Evolutionary conservation across 2,329 filamentous ascomycete genomes (phyloP), one percentile per base, ranked within the genome.

Genomic region (Ophiosphaerella narmari): DNA sequence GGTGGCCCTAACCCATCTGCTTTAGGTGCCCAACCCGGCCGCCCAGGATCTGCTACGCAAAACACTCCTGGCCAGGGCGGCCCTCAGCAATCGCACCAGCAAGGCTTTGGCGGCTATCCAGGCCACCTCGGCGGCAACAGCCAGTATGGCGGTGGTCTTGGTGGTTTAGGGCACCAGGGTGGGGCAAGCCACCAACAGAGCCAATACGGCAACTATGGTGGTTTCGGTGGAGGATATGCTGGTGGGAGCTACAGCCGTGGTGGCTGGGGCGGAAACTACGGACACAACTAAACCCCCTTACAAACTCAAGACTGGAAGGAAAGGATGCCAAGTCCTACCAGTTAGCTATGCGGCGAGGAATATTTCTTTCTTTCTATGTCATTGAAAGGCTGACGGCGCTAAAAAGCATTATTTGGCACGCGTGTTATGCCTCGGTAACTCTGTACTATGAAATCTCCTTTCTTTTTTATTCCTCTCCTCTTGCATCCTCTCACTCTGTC

Each of bases 31-130:
- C 84, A 86, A 66, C 82, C 82, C 38, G 83, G 83, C 57, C 82
- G 85, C 54, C 84, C 85, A 34, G 83, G 82, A 36, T 86, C 84
- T 33, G 83, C 84, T 7, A 81, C 82, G 26, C 86, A 85, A 72
- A 85, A 77, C 62, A 77, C 76, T 21, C 79, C 77, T 34, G 78
- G 79, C 38, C 80, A 82, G 63, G 75, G 77, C 48, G 70, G 68
- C 40, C 81, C 82, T 39, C 78, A 82, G 43, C 81, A 82, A 67
- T 78, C 75, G 26, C 80, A 82, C 43, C 82, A 85, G 65, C 80
- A 82, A 66, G 78, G 77, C 39, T 85, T 83, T 57, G 80, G 80
- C 44, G 78, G 76, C 38, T 86, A 85, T 56, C 80, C 80, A 26
- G 73, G 75, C 49, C 78, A 81, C 45, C 60, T 81, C 53, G 67